Conservation (phyloP, 768 basidiomycete species). For the Ephemerocybe angulata region DNA sequence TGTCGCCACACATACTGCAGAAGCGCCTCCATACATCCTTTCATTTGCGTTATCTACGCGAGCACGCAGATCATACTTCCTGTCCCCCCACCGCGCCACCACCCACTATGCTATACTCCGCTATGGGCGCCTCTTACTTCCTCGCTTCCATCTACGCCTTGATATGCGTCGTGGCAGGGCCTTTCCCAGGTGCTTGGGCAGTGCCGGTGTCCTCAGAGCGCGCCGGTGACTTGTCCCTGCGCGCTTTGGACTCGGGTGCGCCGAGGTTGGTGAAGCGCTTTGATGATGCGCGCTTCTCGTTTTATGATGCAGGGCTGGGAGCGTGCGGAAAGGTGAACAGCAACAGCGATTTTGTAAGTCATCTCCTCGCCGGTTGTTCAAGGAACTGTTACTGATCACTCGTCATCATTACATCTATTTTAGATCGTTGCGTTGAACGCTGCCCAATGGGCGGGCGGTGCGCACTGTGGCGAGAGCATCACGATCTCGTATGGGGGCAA, state of each 20-base stretch:
- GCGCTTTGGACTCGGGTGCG: slow-evolving; percentile 13
- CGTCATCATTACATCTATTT: background rate
- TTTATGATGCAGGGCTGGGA: slow-evolving; percentile 39
- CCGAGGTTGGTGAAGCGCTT: slow-evolving; percentile 35
- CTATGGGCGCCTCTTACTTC: background rate
- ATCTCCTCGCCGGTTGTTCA: background rate
- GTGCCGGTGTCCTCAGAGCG: slow-evolving; percentile 27
- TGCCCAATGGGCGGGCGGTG: slow-evolving; percentile 46
- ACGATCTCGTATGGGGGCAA: slow-evolving; percentile 60
- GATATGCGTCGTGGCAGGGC: too few relatives aligned
- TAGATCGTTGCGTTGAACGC: background rate
- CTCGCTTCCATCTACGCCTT: background rate
- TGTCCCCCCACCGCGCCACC: too few relatives aligned
- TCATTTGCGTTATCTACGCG: too few relatives aligned
- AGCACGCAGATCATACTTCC: too few relatives aligned
- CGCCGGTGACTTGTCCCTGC: too few relatives aligned
- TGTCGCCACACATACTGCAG: slow-evolving; percentile 4
- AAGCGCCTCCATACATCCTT: too few relatives aligned
- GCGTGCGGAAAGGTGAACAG: slow-evolving; percentile 27
- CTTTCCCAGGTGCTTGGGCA: background rate
- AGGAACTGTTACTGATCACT: background rate
- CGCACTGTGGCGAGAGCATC: slow-evolving; percentile 57
- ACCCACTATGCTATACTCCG: too few relatives aligned
- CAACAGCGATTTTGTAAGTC: slow-evolving; percentile 28
- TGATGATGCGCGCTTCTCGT: slow-evolving; percentile 44